A percentile compares a stretch with the other conserved stretches of the same genome.
phyloP scores from a whole-genome alignment of 169 alveolate species.

The Plasmodium billcollinsi region DNA sequence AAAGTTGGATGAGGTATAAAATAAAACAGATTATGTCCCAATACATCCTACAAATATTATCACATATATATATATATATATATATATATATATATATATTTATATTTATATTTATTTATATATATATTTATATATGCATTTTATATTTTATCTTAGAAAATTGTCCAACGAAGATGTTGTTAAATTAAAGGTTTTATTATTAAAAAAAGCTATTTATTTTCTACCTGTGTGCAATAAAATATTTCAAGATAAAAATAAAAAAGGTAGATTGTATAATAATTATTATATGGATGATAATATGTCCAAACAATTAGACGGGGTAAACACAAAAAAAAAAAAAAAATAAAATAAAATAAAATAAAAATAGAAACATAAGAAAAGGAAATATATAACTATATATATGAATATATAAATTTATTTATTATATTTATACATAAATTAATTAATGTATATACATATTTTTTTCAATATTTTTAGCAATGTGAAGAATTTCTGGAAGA shows the following conservation, averaged over 20 bases:
- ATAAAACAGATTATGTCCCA: background rate
- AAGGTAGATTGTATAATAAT: slow-evolving; percentile 47
- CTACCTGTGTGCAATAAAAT: slow-evolving; percentile 67
- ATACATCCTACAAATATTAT: background rate
- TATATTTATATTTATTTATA: background rate
- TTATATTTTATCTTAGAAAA: slow-evolving; percentile 30
- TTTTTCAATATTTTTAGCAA: slow-evolving; percentile 18
- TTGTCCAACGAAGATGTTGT: slow-evolving; percentile 38
- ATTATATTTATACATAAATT: background rate
- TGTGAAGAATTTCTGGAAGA: slow-evolving; percentile 67
- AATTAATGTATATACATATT: background rate
- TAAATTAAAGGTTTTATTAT: slow-evolving; percentile 48
- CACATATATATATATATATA: background rate
- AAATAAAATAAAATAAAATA: too few relatives aligned
- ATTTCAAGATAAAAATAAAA: slow-evolving; percentile 73
- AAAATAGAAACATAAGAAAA: too few relatives aligned
- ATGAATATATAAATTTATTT: background rate
- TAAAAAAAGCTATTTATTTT: slow-evolving; percentile 65
- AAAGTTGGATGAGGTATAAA: slow-evolving; percentile 66
- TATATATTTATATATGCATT: background rate
- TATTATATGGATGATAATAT: slow-evolving; percentile 67
- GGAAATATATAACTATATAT: background rate
- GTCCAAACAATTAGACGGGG: slow-evolving; percentile 67
- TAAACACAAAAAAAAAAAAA: background rate
- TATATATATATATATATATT: background rate